Conservation (phyloP, 2,329 filamentous ascomycete genomes). For the Cladobotryum mycophilum region DNA sequence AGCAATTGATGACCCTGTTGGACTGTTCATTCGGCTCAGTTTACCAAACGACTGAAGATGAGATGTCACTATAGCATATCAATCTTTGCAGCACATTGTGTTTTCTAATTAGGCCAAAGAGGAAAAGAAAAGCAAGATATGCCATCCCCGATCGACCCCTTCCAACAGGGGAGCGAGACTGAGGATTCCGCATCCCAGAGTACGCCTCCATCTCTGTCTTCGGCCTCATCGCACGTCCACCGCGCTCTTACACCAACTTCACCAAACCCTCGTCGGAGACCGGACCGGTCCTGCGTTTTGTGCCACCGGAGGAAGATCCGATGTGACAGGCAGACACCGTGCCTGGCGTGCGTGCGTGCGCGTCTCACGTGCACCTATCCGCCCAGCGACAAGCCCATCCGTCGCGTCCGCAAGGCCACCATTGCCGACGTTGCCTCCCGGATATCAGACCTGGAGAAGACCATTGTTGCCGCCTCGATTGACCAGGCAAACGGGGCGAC, state of each 20-base stretch:
- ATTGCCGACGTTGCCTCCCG: conserved; percentile 30
- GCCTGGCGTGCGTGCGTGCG: conserved; percentile 57
- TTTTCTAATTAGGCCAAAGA: no score
- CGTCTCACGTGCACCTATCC: conserved; percentile 26
- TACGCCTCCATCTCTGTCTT: neutral
- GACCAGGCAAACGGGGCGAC: conserved; percentile 3
- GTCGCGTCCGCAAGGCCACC: conserved; percentile 23
- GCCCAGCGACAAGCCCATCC: conserved; percentile 17
- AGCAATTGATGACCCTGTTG: no score
- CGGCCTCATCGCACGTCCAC: neutral
- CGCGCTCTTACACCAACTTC: conserved; percentile 7
- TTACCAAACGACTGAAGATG: no score
- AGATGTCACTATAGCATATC: no score
- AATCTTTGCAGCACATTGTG: no score
- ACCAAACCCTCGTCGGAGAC: conserved; percentile 9
- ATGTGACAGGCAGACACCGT: conserved; percentile 66
- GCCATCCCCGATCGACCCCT: no score
- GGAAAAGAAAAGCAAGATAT: no score
- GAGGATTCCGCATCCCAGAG: neutral
- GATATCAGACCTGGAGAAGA: conserved; percentile 29
- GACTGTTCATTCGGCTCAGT: no score
- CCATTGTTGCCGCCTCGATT: conserved; percentile 15
- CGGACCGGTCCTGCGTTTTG: conserved; percentile 32
- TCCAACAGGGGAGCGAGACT: neutral
- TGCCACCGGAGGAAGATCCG: conserved; percentile 56